Evolutionary conservation across 2,329 filamentous ascomycete genomes (phyloP).

Genomic region (Phialophora expanda): DNA sequence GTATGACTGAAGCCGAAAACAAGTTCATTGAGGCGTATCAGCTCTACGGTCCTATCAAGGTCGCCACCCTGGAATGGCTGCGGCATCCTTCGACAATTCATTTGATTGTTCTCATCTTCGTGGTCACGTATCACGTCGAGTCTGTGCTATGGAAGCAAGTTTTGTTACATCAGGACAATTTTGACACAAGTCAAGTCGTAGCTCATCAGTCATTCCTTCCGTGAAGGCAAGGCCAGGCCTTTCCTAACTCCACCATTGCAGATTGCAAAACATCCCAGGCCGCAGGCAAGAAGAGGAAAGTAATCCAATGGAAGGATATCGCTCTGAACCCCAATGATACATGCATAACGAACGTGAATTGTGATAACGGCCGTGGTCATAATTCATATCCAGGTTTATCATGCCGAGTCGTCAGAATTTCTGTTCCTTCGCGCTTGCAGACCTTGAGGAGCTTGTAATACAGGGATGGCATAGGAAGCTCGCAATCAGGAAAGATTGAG

Average conservation of each 20-base stretch:
- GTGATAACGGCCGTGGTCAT: constrained; percentile 4
- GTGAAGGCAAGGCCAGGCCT: background rate
- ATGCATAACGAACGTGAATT: constrained; percentile 5
- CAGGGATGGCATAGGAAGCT: background rate
- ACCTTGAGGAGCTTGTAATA: background rate
- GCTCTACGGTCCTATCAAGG: background rate
- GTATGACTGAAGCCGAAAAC: background rate
- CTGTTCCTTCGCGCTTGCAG: background rate
- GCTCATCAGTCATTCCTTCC: constrained; percentile 15
- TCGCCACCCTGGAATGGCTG: background rate
- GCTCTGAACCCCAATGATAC: background rate
- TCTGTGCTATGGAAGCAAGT: background rate
- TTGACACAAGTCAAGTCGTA: constrained; percentile 5
- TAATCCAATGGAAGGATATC: constrained; percentile 13
- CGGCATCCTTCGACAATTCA: background rate
- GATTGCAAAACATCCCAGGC: constrained; percentile 2
- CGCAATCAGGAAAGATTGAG: constrained; percentile 18
- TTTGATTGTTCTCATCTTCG: background rate
- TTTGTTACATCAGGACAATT: constrained; percentile 8
- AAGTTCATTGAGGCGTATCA: background rate
- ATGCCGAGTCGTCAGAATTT: background rate
- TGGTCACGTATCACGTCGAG: background rate
- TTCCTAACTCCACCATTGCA: background rate
- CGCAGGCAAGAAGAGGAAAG: constrained; percentile 5
- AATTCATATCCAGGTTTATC: constrained; percentile 16